Evolutionary conservation across 768 basidiomycete species (phyloP).

Genomic region (Hirschioporus abietinus): DNA sequence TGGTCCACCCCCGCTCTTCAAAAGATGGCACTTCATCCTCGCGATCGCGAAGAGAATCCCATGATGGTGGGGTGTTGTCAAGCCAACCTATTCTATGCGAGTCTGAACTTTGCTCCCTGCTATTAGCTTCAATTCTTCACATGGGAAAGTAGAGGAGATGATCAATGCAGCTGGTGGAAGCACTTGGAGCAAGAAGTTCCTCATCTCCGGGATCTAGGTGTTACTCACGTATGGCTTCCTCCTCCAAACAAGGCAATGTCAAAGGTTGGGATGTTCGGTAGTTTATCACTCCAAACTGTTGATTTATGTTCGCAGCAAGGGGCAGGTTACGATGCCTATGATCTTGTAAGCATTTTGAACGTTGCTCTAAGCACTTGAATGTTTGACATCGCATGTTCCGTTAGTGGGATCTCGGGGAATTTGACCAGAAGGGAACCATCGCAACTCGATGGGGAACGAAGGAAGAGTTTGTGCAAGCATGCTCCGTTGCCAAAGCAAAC

Average conservation of each 20-base stretch:
- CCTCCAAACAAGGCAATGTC: conserved; percentile 76
- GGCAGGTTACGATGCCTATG: conserved; percentile 83
- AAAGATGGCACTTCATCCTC: conserved; percentile 58
- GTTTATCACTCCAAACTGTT: neutral
- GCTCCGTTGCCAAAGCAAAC: conserved; percentile 57
- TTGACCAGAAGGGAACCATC: conserved; percentile 65
- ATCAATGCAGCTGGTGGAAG: conserved; percentile 70
- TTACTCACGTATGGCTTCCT: conserved; percentile 81
- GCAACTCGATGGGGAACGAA: conserved; percentile 86
- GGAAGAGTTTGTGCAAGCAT: conserved; percentile 69
- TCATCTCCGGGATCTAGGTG: conserved; percentile 55
- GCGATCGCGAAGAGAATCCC: conserved; percentile 44
- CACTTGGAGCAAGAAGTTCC: conserved; percentile 66
- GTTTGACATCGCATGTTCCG: neutral
- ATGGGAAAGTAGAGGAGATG: conserved; percentile 58
- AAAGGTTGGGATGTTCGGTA: conserved; percentile 35
- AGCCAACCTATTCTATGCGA: conserved; percentile 6
- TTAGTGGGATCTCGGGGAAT: conserved; percentile 88
- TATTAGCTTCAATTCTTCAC: conserved; percentile 77
- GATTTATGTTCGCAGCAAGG: conserved; percentile 40
- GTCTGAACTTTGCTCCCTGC: neutral
- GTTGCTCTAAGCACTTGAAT: neutral
- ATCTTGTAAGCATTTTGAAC: conserved; percentile 45
- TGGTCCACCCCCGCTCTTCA: conserved; percentile 37
- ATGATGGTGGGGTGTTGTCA: conserved; percentile 50